Evolutionary conservation across 1,284 basidiomycete genomes (phyloP).

Genomic region (Austroboletus niveus): DNA sequence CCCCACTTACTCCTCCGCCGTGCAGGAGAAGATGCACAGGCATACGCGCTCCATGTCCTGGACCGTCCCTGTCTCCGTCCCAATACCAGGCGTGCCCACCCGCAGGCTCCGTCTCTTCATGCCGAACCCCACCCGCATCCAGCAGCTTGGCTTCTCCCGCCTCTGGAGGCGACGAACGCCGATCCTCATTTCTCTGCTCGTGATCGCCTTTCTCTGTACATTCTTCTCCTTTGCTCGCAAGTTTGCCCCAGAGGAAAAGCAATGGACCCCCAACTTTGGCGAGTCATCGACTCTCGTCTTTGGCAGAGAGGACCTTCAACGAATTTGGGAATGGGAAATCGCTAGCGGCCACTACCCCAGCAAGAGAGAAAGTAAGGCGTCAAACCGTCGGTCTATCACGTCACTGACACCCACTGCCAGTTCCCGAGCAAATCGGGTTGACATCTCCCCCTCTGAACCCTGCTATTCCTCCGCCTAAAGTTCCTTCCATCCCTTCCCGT

Average conservation of each 20-base stretch:
- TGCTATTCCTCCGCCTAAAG: slow-evolving; percentile 55
- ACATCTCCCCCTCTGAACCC: slow-evolving; percentile 64
- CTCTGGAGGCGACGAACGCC: slow-evolving; percentile 58
- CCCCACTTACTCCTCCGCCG: slow-evolving; percentile 58
- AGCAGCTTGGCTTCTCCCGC: slow-evolving; percentile 55
- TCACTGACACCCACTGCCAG: slow-evolving; percentile 38
- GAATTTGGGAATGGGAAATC: slow-evolving; percentile 94
- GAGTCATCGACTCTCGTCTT: slow-evolving; percentile 79
- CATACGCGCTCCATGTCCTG: slow-evolving; percentile 49
- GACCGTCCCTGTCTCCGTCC: slow-evolving; percentile 57
- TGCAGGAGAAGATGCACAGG: slow-evolving; percentile 66
- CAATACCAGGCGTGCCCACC: slow-evolving; percentile 55
- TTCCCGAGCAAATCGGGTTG: slow-evolving; percentile 71
- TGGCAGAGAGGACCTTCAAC: slow-evolving; percentile 70
- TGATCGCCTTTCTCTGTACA: slow-evolving; percentile 50
- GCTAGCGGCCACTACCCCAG: slow-evolving; percentile 89
- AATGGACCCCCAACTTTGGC: slow-evolving; percentile 69
- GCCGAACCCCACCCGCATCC: slow-evolving; percentile 63
- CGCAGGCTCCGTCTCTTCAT: slow-evolving; percentile 53
- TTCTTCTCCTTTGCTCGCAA: slow-evolving; percentile 59
- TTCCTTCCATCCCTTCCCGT: slow-evolving; percentile 42
- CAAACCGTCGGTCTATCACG: background rate
- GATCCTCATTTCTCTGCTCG: slow-evolving; percentile 45
- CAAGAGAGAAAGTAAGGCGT: slow-evolving; percentile 61
- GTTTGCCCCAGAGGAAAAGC: slow-evolving; percentile 54